Evolutionary conservation across 2,329 filamentous ascomycete species (phyloP).

Genomic region (Trichoderma atroviride): DNA sequence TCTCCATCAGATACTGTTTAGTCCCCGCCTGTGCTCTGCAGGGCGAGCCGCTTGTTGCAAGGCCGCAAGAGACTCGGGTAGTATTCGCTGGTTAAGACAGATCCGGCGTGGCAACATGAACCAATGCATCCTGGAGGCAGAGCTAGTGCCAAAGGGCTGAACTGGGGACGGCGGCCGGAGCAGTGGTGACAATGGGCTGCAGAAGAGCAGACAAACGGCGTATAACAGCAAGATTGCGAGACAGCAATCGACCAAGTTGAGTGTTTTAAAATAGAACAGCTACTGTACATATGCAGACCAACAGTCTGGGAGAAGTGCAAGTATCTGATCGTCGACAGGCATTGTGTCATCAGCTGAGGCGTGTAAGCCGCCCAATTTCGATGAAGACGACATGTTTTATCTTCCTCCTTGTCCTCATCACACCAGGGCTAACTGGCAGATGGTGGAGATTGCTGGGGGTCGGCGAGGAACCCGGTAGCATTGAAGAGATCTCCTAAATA

Average conservation of each 20-base stretch:
- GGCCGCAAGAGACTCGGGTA: constrained; percentile 22
- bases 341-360: constrained; percentile 1
- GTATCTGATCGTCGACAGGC: not conserved
- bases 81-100: constrained; percentile 25
- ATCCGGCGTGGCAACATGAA: constrained; percentile 28
- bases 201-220: not conserved
- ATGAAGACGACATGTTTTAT: not conserved
- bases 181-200: constrained; percentile 1
- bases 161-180: constrained; percentile 8
- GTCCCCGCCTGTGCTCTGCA: constrained; percentile 29
- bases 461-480: not conserved
- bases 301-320: not conserved
- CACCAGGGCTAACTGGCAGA: constrained; percentile 7
- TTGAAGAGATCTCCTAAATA: constrained; percentile 23
- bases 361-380: constrained; percentile 8
- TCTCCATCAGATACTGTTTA: constrained; percentile 29
- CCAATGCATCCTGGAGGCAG: constrained; percentile 21
- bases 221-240: not conserved
- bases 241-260: not conserved
- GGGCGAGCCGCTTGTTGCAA: constrained; percentile 23
- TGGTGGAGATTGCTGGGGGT: constrained; percentile 3
- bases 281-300: not conserved
- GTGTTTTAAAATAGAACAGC: not conserved
- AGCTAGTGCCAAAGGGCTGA: constrained; percentile 27
- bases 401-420: not conserved